These are phyloP conservation scores for Candida quercuum DNA, from an alignment of 805 yeast species.

Conservation along the genomic window DNA sequence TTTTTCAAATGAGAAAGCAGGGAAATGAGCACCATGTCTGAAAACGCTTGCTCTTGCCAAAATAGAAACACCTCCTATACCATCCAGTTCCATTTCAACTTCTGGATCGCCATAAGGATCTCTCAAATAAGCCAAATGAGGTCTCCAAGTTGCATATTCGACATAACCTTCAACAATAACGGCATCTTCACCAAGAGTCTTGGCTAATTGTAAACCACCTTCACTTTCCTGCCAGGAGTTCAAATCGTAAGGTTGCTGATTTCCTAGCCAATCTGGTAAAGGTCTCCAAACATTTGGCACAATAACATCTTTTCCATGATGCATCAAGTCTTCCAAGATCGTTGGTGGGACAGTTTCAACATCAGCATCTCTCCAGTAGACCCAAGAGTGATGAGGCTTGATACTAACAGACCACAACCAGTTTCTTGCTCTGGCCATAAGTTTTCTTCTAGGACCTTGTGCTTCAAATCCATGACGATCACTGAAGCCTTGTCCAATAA, in stretches of 20 bases:
- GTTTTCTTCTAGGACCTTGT: constrained; percentile 90
- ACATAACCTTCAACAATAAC: constrained; percentile 97
- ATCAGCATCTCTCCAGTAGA: constrained; percentile 97
- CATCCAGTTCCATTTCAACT: constrained; percentile 89
- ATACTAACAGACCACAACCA: constrained; percentile 88
- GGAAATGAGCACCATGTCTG: constrained; percentile 89
- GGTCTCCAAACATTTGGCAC: constrained; percentile 96
- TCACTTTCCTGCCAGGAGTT: constrained; percentile 85
- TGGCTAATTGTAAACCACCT: constrained; percentile 75
- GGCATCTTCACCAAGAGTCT: constrained; percentile 80
- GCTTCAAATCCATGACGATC: constrained; percentile 96
- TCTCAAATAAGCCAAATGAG: constrained; percentile 90
- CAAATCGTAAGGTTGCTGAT: constrained; percentile 79
- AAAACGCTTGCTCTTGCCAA: constrained; percentile 84
- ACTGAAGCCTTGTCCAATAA: constrained; percentile 86
- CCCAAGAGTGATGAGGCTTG: constrained; percentile 92
- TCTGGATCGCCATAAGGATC: constrained; percentile 95
- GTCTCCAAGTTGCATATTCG: constrained; percentile 97
- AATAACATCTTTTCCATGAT: constrained; percentile 83
- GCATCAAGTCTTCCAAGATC: constrained; percentile 88
- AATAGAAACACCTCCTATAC: constrained; percentile 96
- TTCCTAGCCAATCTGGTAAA: constrained; percentile 80
- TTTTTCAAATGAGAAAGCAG: constrained; percentile 91
- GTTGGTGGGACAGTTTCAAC: constrained; percentile 86
- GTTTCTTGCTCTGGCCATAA: constrained; percentile 94